Evolutionary conservation across 2,329 filamentous ascomycete genomes (phyloP).

Genomic region (Xylariaceae sp.): DNA sequence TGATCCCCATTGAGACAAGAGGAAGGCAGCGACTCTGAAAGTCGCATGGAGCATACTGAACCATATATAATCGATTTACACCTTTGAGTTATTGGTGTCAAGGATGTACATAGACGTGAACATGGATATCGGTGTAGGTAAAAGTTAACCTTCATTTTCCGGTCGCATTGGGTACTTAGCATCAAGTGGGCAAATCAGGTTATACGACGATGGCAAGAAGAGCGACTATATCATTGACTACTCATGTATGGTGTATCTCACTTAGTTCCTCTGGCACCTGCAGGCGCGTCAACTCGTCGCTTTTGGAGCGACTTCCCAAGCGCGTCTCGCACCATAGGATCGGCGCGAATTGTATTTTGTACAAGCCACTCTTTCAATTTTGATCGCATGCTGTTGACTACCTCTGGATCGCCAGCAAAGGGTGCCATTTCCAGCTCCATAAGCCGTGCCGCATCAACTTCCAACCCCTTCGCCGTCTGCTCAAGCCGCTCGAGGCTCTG

Average conservation of each 20-base stretch:
- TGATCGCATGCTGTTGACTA: slow-evolving; percentile 59
- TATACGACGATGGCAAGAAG: too few species aligned
- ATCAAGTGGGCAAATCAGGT: too few species aligned
- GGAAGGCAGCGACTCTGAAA: slow-evolving; percentile 53
- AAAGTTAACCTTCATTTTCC: too few species aligned
- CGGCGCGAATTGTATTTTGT: slow-evolving; percentile 75
- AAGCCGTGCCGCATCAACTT: slow-evolving; percentile 65
- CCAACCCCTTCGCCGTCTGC: slow-evolving; percentile 51
- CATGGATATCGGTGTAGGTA: slow-evolving; percentile 1
- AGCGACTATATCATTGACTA: too few species aligned
- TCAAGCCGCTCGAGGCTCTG: slow-evolving; percentile 67
- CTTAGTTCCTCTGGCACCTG: slow-evolving; percentile 52
- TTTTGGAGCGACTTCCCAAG: slow-evolving; percentile 64
- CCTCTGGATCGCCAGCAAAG: slow-evolving; percentile 67
- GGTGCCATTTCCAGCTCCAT: slow-evolving; percentile 77
- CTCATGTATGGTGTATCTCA: slow-evolving; percentile 21
- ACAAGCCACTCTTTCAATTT: slow-evolving; percentile 85
- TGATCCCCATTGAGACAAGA: slow-evolving; percentile 61
- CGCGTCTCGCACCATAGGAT: slow-evolving; percentile 78
- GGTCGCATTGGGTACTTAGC: too few species aligned
- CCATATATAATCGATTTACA: too few species aligned
- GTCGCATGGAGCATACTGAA: neutral
- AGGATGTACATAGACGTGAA: neutral
- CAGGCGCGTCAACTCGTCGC: slow-evolving; percentile 57
- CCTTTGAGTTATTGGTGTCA: too few species aligned